Evolutionary conservation across 2,329 filamentous ascomycete genomes (phyloP).

Genomic region (Fusarium sp.): DNA sequence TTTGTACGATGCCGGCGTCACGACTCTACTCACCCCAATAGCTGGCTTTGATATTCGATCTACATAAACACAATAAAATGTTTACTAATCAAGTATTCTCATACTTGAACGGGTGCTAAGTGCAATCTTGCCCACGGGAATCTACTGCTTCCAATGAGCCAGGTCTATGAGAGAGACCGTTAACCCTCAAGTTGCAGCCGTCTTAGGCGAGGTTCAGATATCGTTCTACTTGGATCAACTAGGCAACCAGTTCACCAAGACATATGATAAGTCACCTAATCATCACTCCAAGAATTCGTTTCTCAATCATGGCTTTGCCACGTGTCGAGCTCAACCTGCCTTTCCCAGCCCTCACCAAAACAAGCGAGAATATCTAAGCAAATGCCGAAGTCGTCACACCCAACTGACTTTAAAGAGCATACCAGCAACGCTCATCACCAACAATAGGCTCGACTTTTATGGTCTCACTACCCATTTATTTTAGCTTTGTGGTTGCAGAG

Average conservation of each 20-base stretch:
- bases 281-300: neutral
- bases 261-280: fast-evolving
- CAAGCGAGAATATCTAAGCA: neutral
- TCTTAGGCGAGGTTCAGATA: neutral
- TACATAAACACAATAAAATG: neutral
- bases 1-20: too few species aligned
- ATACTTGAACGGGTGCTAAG: neutral
- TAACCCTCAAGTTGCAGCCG: neutral
- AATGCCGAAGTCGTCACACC: neutral
- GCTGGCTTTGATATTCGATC: fast-evolving
- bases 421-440: neutral
- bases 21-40: fast-evolving
- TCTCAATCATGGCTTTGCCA: neutral
- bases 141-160: neutral
- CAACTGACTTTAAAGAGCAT: neutral
- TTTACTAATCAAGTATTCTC: neutral
- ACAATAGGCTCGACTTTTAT: neutral
- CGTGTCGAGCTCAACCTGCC: neutral
- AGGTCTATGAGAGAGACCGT: too few species aligned
- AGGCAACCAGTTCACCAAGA: neutral
- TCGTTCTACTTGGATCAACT: neutral
- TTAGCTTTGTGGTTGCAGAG: neutral
- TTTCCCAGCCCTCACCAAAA: too few species aligned
- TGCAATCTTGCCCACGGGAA: fast-evolving
- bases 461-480: neutral